Evolutionary conservation across 371 early-diverging fungal genomes (phyloP).

Genomic region (Mortierella sp.): DNA sequence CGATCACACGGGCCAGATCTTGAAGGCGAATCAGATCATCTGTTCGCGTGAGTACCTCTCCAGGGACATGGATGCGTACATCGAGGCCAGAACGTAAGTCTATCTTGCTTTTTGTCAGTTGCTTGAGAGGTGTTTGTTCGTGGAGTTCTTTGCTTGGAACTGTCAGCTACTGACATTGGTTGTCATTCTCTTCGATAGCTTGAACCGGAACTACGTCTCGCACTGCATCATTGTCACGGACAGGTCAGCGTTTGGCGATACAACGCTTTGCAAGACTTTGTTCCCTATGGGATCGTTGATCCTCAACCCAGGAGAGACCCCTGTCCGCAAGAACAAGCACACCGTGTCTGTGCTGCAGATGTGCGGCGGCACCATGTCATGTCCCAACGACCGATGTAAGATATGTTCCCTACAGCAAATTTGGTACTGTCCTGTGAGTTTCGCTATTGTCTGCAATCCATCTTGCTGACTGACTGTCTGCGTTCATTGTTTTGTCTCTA

Average conservation of each 20-base stretch:
- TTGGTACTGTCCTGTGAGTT: neutral
- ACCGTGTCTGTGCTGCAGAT: slow-evolving; percentile 70
- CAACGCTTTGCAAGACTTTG: slow-evolving; percentile 65
- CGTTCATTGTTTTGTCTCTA: neutral
- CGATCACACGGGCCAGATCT: slow-evolving; percentile 62
- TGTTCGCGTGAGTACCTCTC: slow-evolving; percentile 67
- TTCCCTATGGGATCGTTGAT: slow-evolving; percentile 63
- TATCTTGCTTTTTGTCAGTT: neutral
- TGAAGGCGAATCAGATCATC: slow-evolving; percentile 64
- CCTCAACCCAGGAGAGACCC: slow-evolving; percentile 59
- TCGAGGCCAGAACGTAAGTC: slow-evolving; percentile 46
- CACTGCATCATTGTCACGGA: slow-evolving; percentile 66
- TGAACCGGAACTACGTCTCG: slow-evolving; percentile 63
- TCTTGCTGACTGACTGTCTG: slow-evolving; percentile 28
- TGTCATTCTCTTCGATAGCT: slow-evolving; percentile 7
- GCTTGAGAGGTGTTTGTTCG: too few species aligned
- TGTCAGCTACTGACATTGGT: neutral
- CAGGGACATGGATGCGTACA: slow-evolving; percentile 57
- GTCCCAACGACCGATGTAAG: slow-evolving; percentile 75
- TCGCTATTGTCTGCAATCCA: slow-evolving; percentile 8
- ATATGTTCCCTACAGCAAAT: neutral
- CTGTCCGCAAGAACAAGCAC: slow-evolving; percentile 56
- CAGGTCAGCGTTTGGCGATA: slow-evolving; percentile 59
- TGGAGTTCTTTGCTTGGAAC: too few species aligned
- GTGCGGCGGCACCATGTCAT: slow-evolving; percentile 72